Base-by-base conservation (phyloP, 208 protist species). In the Strigomonas oncopelti region DNA sequence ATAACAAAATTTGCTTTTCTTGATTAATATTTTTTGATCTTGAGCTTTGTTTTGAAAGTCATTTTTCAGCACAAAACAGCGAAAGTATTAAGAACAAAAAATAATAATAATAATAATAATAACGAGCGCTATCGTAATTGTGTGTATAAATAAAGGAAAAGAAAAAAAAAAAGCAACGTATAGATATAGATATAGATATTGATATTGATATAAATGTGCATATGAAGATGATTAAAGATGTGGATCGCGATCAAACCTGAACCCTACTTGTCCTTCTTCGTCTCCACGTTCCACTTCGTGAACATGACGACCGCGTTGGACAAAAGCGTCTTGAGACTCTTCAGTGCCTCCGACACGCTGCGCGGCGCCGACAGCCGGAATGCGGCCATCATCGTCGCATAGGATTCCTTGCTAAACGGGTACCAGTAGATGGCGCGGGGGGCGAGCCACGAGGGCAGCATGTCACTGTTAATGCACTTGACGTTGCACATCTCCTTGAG, bases 401-500 rank as follows among this genome's bases (percentile, higher is more conserved):
- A 88, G 20, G 77, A 73, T 1, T 74, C 68, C 22, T 36, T 18
- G 55, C 58, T 81, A 55, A 83, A 86, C 16, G 85, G 85, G 69
- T 88, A 88, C 88, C 88, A 94, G 84, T 82, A 94, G 14, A 94
- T 56, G 63, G 90, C 85, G 29, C 88, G 80, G 32, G 76, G 76
- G 16, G 84, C 9, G 14, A 70, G 63, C 5, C 65, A 32, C 0
- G 68, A 66, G 0, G 82, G 74, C 25, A 88, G 11, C 54, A 32
- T 27, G 18, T 94, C 88, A 16, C 72, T 63, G 71, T 88, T 92
- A 61, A 94, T 87, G 75, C 81, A 90, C 74, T 91, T 91, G 22
- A 86, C 86, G 67, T 94, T 89, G 69, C 75, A 82, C 89, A 92
- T 94, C 66, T 94, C 89, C 65, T 75, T 79, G 45, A 92, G 72